Evolutionary conservation across 148 eudicot species (phyloP), one percentile per base, ranked within the genome.

Genomic region (Rhododendron kiyosumense): DNA sequence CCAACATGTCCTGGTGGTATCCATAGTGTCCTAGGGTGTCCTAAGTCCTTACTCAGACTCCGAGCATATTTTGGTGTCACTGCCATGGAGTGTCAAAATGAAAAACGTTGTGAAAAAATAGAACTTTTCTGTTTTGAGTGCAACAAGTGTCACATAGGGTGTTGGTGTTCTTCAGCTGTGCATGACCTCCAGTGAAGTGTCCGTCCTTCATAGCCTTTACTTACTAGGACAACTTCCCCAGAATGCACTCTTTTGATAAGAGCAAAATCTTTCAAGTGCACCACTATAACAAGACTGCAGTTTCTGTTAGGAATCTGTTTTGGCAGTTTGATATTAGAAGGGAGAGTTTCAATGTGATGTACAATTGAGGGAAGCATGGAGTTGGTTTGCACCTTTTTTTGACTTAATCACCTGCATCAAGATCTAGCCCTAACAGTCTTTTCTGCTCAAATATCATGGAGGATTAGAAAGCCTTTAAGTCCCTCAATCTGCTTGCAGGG

Each of bases 401-500:
- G 71, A 63, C 71, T 63, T 63, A n/a, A 63, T 46, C 49, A 46
- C 49, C 9, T 46, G 11, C 9, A n/a, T n/a, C 10, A 63, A 63
- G 71, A n/a, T 63, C 71, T 2, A 28, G 14, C 13, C 20, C 78
- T 22, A 32, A 43, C 28, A 22, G 80, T 78, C 51, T 20, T 48
- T 63, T 51, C 54, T 51, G 28, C 20, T 13, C 12, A n/a, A 18
- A 13, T 36, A 46, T 46, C 49, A n/a, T n/a, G 28, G 63, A 74
- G 30, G 80, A 51, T 48, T 74, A 18, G 24, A 20, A 34, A 32
- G 22, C 34, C 24, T 26, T n/a, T 8, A 54, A 32, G 30, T 49
- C 79, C 52, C 43, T 81, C 36, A 32, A 77, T 75, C n/a, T 63
- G 17, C 24, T 51, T 89, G 84, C 93, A 95, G 99, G 98, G 98